Conservation (phyloP, 2,329 filamentous ascomycete genomes). For the Penicillium sp. region DNA sequence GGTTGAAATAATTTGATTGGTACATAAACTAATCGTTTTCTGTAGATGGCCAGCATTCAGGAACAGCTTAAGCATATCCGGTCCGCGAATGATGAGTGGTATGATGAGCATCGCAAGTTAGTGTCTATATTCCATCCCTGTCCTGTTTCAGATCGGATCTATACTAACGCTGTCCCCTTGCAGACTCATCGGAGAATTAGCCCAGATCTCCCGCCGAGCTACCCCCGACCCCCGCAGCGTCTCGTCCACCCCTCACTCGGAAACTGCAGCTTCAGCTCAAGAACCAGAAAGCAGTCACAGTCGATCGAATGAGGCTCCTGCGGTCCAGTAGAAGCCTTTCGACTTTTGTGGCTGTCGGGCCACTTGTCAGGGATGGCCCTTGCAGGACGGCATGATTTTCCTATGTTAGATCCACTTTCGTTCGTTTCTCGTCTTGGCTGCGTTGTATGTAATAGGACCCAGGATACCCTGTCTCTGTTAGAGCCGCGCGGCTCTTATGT, state of each 20-base stretch:
- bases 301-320: conserved; percentile 16
- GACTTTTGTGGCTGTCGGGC: background rate
- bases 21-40: conserved; percentile 28
- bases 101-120: conserved; percentile 49
- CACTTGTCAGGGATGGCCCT: background rate
- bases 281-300: conserved; percentile 23
- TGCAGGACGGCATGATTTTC: conserved; percentile 22
- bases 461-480: conserved; percentile 29
- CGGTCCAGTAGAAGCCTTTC: conserved; percentile 13
- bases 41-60: conserved; percentile 53
- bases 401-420: conserved; percentile 28
- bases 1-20: conserved; percentile 26
- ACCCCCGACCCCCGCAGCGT: conserved; percentile 33
- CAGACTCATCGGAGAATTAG: conserved; percentile 46
- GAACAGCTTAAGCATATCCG: conserved; percentile 53
- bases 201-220: conserved; percentile 37
- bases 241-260: conserved; percentile 35
- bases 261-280: conserved; percentile 19
- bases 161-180: conserved; percentile 7
- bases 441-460: conserved; percentile 29
- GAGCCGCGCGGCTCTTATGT: conserved; percentile 21
- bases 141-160: conserved; percentile 6
- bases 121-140: conserved; percentile 11
- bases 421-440: conserved; percentile 22
- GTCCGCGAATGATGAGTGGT: conserved; percentile 49